phyloP scores from a whole-genome alignment of 768 basidiomycete species.

The Russula sp. region DNA sequence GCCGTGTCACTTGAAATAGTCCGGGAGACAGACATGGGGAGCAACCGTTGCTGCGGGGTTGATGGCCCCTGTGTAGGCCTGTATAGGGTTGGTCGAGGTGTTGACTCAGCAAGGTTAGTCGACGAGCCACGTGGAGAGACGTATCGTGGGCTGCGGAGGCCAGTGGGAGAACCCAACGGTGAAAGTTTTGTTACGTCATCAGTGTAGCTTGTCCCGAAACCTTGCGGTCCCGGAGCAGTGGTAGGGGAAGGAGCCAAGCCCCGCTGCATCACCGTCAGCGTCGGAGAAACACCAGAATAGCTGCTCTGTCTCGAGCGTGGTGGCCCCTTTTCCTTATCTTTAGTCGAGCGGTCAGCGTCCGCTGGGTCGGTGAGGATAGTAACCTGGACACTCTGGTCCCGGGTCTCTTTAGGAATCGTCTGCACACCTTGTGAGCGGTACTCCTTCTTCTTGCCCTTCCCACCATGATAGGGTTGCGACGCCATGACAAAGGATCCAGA shows the following conservation, averaged over 20 bases:
- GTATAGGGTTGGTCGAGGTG: constrained; percentile 16
- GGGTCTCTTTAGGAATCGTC: constrained; percentile 51
- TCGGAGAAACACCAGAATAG: background rate
- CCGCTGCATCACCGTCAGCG: background rate
- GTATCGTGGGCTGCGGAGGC: constrained; percentile 23
- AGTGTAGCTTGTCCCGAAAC: constrained; percentile 3
- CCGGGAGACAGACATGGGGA: constrained; percentile 30
- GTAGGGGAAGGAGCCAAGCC: background rate
- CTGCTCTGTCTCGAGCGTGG: constrained; percentile 14
- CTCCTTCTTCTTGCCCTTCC: constrained; percentile 41
- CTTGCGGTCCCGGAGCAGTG: background rate
- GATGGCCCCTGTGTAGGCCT: constrained; percentile 11
- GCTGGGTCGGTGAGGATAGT: constrained; percentile 25
- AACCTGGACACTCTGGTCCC: constrained; percentile 57
- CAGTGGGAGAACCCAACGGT: constrained; percentile 29
- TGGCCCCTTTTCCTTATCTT: constrained; percentile 19
- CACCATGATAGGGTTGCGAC: constrained; percentile 32
- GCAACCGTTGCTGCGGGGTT: constrained; percentile 19
- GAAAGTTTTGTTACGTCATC: constrained; percentile 28
- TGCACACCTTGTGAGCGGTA: constrained; percentile 70
- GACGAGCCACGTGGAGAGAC: constrained; percentile 26
- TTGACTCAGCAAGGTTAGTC: constrained; percentile 18
- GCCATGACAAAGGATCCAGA: constrained; percentile 33
- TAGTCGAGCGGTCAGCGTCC: constrained; percentile 22
- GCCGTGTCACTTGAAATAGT: constrained; percentile 44